Base-by-base conservation (phyloP, 202 grass and related monocot genomes). In the Musa balbisiana region DNA sequence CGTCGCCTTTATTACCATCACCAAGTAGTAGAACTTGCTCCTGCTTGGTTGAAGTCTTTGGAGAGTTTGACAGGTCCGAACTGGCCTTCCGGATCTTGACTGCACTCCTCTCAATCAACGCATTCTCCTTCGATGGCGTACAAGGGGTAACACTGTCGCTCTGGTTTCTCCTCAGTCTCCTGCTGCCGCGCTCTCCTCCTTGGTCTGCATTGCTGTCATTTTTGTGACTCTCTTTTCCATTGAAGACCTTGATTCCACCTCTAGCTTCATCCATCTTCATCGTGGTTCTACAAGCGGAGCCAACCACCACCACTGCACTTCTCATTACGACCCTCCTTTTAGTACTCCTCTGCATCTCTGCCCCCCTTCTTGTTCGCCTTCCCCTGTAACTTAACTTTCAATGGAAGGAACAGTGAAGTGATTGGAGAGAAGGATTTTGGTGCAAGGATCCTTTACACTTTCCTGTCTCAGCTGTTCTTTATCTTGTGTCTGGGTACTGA, bases 191-290 rank as follows among this genome's bases (percentile, higher is more conserved):
- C 67, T 85, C 14, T 9, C 91, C 91, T 23, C 92, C 95, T 79
- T 99, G 87, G 62, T 95, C 91, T n/a, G 89, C 87, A 74, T 87
- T 90, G 53, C 64, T 79, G 22, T 70, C 82, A 24, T 68, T 55
- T 19, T 17, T 71, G 2, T 55, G 20, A 53, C 53, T 15, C 21
- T 53, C 49, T 1, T 59, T 84, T 24, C 65, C 84, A 83, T 83
- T 89, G 63, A 92, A 93, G 19, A 90, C 95, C 85, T 92, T 99
- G 79, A 94, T 83, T 64, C 90, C 94, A 53, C 88, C 91, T 63
- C 92, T 92, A 24, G 84, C 91, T 64, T 94, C 89, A 71, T 95
- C 95, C 91, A 99, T 90, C 82, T 73, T 89, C 91, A 92, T 94
- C 84, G 85, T 80, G 10, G 83, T 79, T 76, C 90, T 87, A 84